Evolutionary conservation across 164 flowering plant genomes (phyloP).

Genomic region (Echeveria elegans): DNA sequence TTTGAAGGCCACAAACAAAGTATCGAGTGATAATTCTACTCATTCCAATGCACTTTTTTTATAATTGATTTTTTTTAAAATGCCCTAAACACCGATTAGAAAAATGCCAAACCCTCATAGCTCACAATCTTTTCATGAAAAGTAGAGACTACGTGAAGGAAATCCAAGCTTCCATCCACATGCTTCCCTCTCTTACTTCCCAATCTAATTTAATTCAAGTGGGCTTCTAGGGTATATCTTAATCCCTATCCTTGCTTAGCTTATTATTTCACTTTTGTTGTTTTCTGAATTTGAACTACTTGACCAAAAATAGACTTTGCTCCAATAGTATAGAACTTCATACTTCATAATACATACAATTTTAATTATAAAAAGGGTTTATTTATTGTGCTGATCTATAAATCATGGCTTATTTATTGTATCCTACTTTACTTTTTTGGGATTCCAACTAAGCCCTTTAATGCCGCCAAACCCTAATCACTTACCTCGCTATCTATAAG

Average conservation of each 20-base stretch:
- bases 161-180: slow-evolving; percentile 7
- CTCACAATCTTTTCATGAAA: slow-evolving; percentile 7
- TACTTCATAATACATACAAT: background rate
- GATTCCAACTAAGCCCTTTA: background rate
- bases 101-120: slow-evolving; percentile 6
- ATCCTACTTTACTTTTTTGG: background rate
- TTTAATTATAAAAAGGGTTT: no score
- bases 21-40: slow-evolving; percentile 1
- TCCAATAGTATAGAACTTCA: background rate
- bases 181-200: slow-evolving; percentile 5
- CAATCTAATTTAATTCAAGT: background rate
- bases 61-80: background rate
- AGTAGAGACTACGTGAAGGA: slow-evolving; percentile 3
- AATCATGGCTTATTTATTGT: no score
- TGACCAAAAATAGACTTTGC: background rate
- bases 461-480: background rate
- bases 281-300: background rate
- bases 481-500: background rate
- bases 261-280: background rate
- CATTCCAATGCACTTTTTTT: slow-evolving; percentile 6
- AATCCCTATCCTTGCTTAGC: background rate
- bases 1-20: slow-evolving; percentile 4
- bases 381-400: no score
- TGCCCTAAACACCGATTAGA: background rate
- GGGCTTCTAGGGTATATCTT: background rate